Evolutionary conservation across 768 basidiomycete genomes (phyloP).

Genomic region (Baorangia bicolor): DNA sequence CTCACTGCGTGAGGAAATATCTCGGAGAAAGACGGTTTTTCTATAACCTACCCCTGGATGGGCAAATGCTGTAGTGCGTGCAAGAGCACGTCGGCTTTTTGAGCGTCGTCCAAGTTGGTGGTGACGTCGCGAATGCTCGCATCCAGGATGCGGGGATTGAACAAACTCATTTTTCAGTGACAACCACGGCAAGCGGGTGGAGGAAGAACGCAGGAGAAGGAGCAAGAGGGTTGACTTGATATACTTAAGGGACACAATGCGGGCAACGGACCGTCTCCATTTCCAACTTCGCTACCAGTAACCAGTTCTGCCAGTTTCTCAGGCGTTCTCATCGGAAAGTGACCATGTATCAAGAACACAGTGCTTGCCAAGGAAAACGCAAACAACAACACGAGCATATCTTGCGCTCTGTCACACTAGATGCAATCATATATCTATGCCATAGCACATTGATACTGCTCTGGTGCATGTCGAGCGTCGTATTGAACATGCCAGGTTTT

Average conservation of each 20-base stretch:
- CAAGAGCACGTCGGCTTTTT: conserved; percentile 70
- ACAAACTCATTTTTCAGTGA: conserved; percentile 54
- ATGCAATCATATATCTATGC: neutral
- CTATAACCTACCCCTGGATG: conserved; percentile 54
- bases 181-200: neutral
- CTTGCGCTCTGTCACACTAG: neutral
- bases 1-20: conserved; percentile 2
- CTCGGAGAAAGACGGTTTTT: neutral
- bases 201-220: neutral
- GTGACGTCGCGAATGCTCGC: conserved; percentile 72
- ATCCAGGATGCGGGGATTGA: conserved; percentile 76
- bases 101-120: conserved; percentile 53
- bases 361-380: neutral
- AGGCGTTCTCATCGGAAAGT: conserved; percentile 3
- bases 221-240: neutral
- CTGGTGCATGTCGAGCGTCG: neutral
- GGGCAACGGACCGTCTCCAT: conserved; percentile 14
- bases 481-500: neutral
- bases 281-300: conserved; percentile 7
- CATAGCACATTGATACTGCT: neutral
- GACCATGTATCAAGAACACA: neutral
- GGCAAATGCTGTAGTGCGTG: conserved; percentile 84
- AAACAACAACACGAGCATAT: neutral
- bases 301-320: conserved; percentile 9
- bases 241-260: conserved; percentile 13